Percentiles rank a stretch among this genome's conserved stretches.
These are phyloP conservation scores for Peterozyma toletana DNA, from an alignment of 805 yeast genomes.

Conservation along the genomic window DNA sequence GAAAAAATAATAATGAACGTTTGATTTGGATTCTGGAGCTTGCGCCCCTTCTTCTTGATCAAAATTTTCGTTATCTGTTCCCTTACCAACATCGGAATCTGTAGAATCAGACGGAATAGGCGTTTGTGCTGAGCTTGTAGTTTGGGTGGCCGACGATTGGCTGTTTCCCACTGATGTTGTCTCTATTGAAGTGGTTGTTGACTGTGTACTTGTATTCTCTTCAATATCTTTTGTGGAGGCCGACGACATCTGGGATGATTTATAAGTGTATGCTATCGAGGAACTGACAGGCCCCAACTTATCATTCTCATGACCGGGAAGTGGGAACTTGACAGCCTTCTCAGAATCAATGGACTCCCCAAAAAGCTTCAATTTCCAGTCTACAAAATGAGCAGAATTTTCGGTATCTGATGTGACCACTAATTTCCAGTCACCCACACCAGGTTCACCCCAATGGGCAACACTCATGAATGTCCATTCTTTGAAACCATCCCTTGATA, in stretches of 20 bases:
- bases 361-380: slow-evolving; percentile 76
- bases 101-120: slow-evolving; percentile 9
- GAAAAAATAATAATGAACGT: slow-evolving; percentile 53
- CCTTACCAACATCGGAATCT: slow-evolving; percentile 11
- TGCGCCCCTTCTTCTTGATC: slow-evolving; percentile 23
- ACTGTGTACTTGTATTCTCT: slow-evolving; percentile 5
- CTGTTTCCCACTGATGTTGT: background rate
- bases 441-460: slow-evolving; percentile 94
- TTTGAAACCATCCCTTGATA: slow-evolving; percentile 46
- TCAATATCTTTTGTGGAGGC: slow-evolving; percentile 4
- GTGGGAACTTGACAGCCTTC: slow-evolving; percentile 44
- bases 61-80: slow-evolving; percentile 10
- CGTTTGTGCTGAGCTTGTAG: slow-evolving; percentile 7
- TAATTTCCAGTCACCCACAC: slow-evolving; percentile 77
- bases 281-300: slow-evolving; percentile 6
- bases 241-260: slow-evolving; percentile 5
- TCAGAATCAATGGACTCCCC: slow-evolving; percentile 69
- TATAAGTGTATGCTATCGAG: slow-evolving; percentile 3
- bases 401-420: slow-evolving; percentile 41
- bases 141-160: slow-evolving; percentile 8
- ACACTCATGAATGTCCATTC: slow-evolving; percentile 95
- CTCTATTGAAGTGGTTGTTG: slow-evolving; percentile 11
- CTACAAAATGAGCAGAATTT: slow-evolving; percentile 31
- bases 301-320: slow-evolving; percentile 12
- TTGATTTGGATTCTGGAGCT: slow-evolving; percentile 33